A percentile compares a stretch with the other conserved stretches of the same genome.
Conservation (phyloP, 1,284 basidiomycete species). For the Phlebopus sp. region DNA sequence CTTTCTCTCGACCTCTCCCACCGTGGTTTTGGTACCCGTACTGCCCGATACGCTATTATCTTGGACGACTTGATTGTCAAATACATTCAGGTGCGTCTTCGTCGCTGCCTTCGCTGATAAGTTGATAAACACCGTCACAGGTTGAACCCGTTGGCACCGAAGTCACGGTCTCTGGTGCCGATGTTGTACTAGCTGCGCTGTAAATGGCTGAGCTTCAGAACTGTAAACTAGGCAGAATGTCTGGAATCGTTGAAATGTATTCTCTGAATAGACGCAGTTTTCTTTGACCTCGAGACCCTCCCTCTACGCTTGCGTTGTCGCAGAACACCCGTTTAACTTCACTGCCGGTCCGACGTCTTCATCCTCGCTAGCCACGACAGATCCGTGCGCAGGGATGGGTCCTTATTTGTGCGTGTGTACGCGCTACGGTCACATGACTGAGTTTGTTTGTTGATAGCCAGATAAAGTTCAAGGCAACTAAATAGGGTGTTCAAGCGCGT, state of each 20-base stretch:
- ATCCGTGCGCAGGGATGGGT: constrained; percentile 5
- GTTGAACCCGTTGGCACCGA: constrained; percentile 49
- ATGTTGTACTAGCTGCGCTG: constrained; percentile 58
- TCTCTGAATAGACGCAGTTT: too few species aligned
- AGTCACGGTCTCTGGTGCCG: constrained; percentile 64
- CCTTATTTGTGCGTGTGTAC: constrained; percentile 29
- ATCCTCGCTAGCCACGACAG: too few species aligned
- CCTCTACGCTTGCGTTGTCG: too few species aligned
- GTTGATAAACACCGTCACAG: constrained; percentile 31
- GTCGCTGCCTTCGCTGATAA: not conserved
- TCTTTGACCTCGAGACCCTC: not conserved
- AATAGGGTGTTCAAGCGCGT: constrained; percentile 30
- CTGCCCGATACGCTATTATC: constrained; percentile 68
- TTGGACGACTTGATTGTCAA: constrained; percentile 70
- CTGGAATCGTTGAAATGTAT: not conserved
- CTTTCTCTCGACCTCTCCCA: constrained; percentile 57
- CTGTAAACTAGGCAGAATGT: not conserved
- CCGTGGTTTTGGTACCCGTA: constrained; percentile 61
- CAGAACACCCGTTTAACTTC: too few species aligned
- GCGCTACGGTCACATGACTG: constrained; percentile 30
- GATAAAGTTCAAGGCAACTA: constrained; percentile 31
- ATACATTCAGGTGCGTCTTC: constrained; percentile 51
- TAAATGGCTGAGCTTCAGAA: constrained; percentile 20
- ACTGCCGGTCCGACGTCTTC: too few species aligned
- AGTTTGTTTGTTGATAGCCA: constrained; percentile 34